Percentiles rank a stretch among this genome's conserved stretches.
phyloP scores from a whole-genome alignment of 2,329 filamentous ascomycete genomes.

The Scopulariopsis brevicaulis region DNA sequence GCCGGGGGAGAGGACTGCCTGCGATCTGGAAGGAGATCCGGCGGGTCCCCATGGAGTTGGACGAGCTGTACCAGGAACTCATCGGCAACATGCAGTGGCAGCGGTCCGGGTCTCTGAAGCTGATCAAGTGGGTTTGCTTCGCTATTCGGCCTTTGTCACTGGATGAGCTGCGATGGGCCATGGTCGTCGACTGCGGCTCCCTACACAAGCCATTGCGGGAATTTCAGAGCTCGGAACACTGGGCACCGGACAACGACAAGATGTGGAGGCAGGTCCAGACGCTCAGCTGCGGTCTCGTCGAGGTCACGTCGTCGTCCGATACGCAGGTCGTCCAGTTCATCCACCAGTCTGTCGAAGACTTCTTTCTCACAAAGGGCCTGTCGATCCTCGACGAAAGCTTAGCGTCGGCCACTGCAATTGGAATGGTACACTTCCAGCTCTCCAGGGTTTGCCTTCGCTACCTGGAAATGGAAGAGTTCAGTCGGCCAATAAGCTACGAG shows the following conservation, averaged over 20 bases:
- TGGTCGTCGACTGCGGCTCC: conserved; percentile 13
- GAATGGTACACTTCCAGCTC: conserved; percentile 10
- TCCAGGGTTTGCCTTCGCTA: conserved; percentile 13
- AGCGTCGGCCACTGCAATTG: conserved; percentile 4
- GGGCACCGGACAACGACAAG: conserved; percentile 6
- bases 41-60: conserved; percentile 11
- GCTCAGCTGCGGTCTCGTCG: conserved; percentile 17
- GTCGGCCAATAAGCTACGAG: not conserved
- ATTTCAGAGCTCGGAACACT: conserved; percentile 10
- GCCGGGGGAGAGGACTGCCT: not conserved
- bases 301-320: conserved; percentile 6
- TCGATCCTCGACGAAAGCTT: conserved; percentile 5
- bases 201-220: conserved; percentile 10
- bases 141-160: conserved; percentile 12
- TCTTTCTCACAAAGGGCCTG: conserved; percentile 14
- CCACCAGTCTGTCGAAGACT: conserved; percentile 21
- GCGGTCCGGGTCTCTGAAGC: conserved; percentile 9
- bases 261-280: conserved; percentile 8
- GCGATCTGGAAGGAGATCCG: conserved; percentile 13
- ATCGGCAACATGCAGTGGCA: conserved; percentile 7
- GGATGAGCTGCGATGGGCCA: conserved; percentile 18
- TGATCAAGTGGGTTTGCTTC: conserved; percentile 22
- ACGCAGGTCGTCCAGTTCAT: conserved; percentile 16
- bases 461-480: not conserved
- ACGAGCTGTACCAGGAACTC: conserved; percentile 14